Conservation (phyloP, 257 asterid species). For the Penstemon newberryi region DNA sequence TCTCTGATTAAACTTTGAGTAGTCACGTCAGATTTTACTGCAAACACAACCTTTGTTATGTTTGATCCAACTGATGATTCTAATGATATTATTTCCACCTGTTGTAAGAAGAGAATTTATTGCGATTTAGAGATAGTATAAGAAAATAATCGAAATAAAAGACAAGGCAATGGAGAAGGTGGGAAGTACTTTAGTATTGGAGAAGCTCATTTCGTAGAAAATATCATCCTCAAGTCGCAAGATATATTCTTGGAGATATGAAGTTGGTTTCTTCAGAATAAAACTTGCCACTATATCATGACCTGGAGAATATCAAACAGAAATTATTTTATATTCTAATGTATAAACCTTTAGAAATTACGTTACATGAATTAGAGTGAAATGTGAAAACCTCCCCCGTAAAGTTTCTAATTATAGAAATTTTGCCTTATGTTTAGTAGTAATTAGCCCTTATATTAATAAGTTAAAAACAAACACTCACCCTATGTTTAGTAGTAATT, state of each 20-base stretch:
- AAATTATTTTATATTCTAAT: conserved; percentile 6
- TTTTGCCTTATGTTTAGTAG: no score
- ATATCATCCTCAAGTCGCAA: conserved; percentile 69
- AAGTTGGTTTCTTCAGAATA: conserved; percentile 59
- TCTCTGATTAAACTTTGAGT: conserved; percentile 53
- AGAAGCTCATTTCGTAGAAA: conserved; percentile 76
- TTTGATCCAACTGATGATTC: conserved; percentile 47
- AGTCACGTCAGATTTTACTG: conserved; percentile 60
- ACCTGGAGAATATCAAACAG: conserved; percentile 53
- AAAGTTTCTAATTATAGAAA: no score
- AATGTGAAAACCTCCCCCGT: no score
- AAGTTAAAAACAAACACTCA: no score
- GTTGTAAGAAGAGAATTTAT: conserved; percentile 29
- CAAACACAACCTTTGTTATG: conserved; percentile 67
- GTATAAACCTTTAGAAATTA: no score
- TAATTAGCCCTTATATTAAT: no score
- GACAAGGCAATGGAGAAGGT: conserved; percentile 20
- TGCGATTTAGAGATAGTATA: neutral
- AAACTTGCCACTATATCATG: conserved; percentile 87
- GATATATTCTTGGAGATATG: conserved; percentile 62
- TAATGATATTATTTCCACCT: conserved; percentile 61
- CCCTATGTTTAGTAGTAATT: no score
- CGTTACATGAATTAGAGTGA: no score
- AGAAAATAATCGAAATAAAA: no score
- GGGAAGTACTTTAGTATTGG: conserved; percentile 67